Conservation (phyloP, 306 rosid species). For the Hylodesmum podocarpum region DNA sequence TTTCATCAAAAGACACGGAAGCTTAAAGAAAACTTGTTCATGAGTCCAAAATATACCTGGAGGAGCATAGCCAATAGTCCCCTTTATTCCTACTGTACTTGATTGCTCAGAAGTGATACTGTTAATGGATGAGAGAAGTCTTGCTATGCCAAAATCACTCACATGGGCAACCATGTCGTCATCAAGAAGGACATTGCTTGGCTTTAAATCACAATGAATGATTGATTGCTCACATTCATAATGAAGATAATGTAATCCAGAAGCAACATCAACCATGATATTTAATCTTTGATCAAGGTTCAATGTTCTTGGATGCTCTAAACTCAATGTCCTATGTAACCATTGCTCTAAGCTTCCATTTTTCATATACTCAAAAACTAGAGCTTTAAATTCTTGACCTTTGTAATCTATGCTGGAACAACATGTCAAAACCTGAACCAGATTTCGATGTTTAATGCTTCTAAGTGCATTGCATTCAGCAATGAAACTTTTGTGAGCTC, state of each 20-base stretch:
- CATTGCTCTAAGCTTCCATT: background rate
- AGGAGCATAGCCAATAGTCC: background rate
- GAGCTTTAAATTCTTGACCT: background rate
- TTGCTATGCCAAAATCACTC: background rate
- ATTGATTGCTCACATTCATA: background rate
- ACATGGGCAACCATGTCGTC: background rate
- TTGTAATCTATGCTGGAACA: background rate
- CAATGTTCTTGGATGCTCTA: background rate
- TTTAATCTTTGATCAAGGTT: background rate
- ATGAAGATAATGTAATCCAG: too few species aligned
- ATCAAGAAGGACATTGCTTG: background rate
- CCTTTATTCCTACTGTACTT: background rate
- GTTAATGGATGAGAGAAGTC: background rate
- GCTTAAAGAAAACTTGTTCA: background rate
- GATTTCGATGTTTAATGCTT: background rate
- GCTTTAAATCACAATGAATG: background rate
- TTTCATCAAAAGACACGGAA: background rate
- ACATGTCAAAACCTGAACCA: background rate
- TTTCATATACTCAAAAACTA: background rate
- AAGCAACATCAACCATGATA: background rate
- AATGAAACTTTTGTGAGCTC: background rate
- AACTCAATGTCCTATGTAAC: background rate
- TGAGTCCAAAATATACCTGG: background rate
- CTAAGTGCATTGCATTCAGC: background rate
- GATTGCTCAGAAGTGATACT: background rate